Evolutionary conservation across 2,329 filamentous ascomycete species (phyloP), one percentile per base, ranked within the genome.

Genomic region (Aspergillus cejpii): DNA sequence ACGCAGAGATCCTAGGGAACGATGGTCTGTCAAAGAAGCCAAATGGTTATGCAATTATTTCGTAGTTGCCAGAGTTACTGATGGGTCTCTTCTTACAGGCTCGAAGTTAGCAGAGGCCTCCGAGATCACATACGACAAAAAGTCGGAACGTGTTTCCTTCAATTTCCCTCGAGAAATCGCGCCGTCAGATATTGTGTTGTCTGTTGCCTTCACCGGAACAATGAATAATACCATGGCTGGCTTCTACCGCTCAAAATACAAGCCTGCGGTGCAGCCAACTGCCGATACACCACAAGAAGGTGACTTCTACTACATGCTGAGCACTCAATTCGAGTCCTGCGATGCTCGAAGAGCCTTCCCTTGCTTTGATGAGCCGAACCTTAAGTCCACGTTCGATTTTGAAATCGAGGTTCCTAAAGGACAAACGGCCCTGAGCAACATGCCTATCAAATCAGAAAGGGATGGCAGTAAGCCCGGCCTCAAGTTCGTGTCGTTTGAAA

Each of bases 311-410:
- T 81, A 72, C 57, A 90, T 91, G 86, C 75, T 95, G 68, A 94
- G 87, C 73, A 98, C 92, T 39, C 92, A 98, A 66, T 98, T 98
- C 63, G 92, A 98, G 74, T 85, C 90, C 37, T 95, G 89, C 61
- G 92, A 98, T 70, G 92, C 92, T 50, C 84, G 92, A 53, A 79
- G 90, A 55, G 91, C 92, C 6, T 96, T 98, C 71, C 92, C 92
- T 38, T 98, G 92, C 73, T 97, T 97, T 62, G 92, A 98, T 63
- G 92, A 98, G 72, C 92, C 92, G 33, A 95, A 94, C 61, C 78
- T 97, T 53, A 98, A 98, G 72, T 88, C 92, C 8, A 91, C 89
- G 2, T 97, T 96, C 62, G 90, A 96, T 66, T 86, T 98, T 48
- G 79, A 89, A 60, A 85, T 98, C 51, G 91, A 97, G 71, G 79